These are phyloP conservation scores for Metschnikowia dekortorum DNA, from an alignment of 805 yeast species.

Conservation along the genomic window DNA sequence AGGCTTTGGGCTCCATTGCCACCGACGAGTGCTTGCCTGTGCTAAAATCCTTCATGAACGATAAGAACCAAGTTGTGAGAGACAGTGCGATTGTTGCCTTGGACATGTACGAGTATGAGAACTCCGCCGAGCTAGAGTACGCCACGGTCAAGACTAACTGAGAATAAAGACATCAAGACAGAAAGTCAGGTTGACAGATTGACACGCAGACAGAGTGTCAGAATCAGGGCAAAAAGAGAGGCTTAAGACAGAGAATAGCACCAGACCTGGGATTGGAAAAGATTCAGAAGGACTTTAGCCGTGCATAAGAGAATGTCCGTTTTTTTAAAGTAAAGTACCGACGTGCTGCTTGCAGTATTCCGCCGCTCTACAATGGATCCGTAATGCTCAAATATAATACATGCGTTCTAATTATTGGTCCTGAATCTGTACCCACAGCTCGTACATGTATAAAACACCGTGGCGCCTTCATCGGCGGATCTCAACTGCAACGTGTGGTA, in stretches of 20 bases:
- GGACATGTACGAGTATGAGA: conserved; percentile 97
- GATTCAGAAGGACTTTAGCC: too few relatives aligned
- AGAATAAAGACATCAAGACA: background rate
- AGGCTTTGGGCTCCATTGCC: conserved; percentile 95
- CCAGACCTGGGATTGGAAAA: too few relatives aligned
- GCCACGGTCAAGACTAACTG: conserved; percentile 25
- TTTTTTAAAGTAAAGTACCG: background rate
- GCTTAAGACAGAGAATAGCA: background rate
- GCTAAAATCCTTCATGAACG: conserved; percentile 71
- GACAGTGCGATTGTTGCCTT: conserved; percentile 96
- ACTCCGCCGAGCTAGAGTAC: conserved; percentile 76
- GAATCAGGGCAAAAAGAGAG: too few relatives aligned
- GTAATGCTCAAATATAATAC: background rate
- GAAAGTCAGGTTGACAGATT: background rate
- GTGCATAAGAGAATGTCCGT: background rate
- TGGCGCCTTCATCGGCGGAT: conserved; percentile 99
- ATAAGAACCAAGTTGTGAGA: conserved; percentile 84
- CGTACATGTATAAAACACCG: conserved; percentile 96
- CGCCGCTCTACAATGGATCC: background rate
- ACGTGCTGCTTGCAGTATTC: background rate
- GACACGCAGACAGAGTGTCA: too few relatives aligned
- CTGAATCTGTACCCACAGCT: conserved; percentile 89
- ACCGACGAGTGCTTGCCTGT: conserved; percentile 93
- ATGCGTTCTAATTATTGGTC: conserved; percentile 65
- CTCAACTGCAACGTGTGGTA: conserved; percentile 94